Base-by-base conservation (phyloP, 139 green algal genomes). In the Desmodesmus armatus region DNA sequence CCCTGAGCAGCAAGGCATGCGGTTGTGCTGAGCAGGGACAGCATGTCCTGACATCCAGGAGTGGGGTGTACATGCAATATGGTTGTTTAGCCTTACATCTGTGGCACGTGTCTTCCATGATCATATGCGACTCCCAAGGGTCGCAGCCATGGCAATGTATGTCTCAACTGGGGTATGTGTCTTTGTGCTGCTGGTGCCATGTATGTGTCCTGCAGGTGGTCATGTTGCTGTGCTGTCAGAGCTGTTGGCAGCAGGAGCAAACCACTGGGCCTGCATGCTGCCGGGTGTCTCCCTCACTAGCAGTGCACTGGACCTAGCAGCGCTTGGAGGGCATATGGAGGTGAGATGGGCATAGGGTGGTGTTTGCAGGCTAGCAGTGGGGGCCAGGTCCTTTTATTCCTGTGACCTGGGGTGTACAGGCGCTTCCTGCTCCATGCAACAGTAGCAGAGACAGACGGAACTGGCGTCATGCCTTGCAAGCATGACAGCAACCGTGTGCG, bases 201-300 rank as follows among this genome's bases (percentile, higher is more conserved):
- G 27, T n/a, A 43, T 72, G 63, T 40, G 4, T 63, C 11, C 73
- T 71, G 53, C 76, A 82, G 76, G 76, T 44, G 76, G 76, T 44
- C 55, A 72, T 6, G 40, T 1, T 29, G 76, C 23, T 1, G 76
- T 82, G 53, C 76, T 82, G 55, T 60, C 25, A 3, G 55, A 82
- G 25, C 76, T 82, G 27, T 13, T 82, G 55, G 23, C 39, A 7
- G 76, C 55, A 25, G 40, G 40, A 29, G 76, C 41, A 4, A 15
- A 47, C 7, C 71, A 37, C 76, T 82, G 76, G 76, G 76, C 76
- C n/a, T 82, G 76, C 62, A 53, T 72, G 76, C 53, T 82, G 76
- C 55, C 76, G 31, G 76, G 76, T 2, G 25, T 27, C 35, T 72
- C 55, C 55, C 76, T 82, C 33, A 65, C 76, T 21, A 82, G 25